Conservation (phyloP, 2,329 filamentous ascomycete genomes). For the Albophoma yamanashiensis region DNA sequence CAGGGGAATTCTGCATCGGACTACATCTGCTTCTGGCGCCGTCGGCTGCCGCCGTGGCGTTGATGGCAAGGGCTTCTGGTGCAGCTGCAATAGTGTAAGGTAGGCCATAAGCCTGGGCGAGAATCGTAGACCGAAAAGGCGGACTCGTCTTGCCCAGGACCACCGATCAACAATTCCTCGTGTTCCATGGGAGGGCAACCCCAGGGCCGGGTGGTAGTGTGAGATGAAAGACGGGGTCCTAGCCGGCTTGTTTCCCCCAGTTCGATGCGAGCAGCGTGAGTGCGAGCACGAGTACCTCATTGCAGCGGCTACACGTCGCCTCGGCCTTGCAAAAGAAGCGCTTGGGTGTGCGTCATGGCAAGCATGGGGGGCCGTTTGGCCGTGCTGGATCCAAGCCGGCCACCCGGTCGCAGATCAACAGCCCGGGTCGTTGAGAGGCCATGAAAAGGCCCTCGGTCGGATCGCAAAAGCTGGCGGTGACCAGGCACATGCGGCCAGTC, state of each 20-base stretch:
- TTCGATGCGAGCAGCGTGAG: neutral
- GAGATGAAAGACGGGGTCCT: neutral
- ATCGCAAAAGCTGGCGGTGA: neutral
- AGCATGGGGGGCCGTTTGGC: constrained; percentile 1
- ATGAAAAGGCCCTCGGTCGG: too few relatives aligned
- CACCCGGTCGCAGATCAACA: neutral
- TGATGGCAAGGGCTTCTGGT: neutral
- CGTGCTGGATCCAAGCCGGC: neutral
- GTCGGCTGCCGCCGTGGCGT: neutral
- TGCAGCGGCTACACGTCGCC: neutral
- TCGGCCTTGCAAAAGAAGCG: neutral
- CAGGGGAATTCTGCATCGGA: neutral
- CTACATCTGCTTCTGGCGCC: neutral
- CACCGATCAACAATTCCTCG: neutral
- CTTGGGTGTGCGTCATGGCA: constrained; percentile 3
- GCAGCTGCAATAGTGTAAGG: neutral
- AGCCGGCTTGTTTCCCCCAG: neutral
- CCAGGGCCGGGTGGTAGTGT: neutral
- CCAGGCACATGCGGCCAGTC: neutral
- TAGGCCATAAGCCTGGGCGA: neutral
- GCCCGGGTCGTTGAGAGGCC: neutral
- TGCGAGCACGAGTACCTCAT: neutral
- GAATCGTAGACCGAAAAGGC: neutral
- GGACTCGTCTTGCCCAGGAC: neutral
- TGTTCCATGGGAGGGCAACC: neutral